These are phyloP conservation scores for Colletotrichum acutatum DNA, from an alignment of 2,329 filamentous ascomycete genomes.

Conservation along the genomic window DNA sequence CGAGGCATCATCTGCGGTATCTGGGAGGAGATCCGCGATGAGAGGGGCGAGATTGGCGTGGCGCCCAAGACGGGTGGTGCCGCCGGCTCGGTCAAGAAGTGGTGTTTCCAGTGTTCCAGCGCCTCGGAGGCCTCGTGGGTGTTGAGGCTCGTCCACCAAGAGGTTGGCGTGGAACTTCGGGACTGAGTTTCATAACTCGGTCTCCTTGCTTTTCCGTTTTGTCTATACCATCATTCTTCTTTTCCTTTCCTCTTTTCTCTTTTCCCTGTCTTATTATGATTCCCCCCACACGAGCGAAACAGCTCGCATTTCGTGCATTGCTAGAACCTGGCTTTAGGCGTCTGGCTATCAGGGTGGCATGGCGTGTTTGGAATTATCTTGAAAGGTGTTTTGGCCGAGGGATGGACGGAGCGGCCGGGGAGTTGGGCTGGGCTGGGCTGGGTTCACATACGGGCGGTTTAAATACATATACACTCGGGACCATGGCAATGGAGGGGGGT, in stretches of 20 bases:
- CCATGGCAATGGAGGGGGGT: neutral
- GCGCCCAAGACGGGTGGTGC: slow-evolving; percentile 63
- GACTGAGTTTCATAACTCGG: slow-evolving; percentile 40
- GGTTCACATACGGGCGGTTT: neutral
- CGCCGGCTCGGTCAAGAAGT: slow-evolving; percentile 68
- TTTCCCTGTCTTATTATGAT: slow-evolving; percentile 22
- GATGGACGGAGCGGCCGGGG: neutral
- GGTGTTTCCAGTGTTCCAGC: slow-evolving; percentile 71
- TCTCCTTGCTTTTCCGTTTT: slow-evolving; percentile 7
- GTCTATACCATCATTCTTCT: neutral
- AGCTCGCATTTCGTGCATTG: slow-evolving; percentile 11
- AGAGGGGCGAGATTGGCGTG: slow-evolving; percentile 64
- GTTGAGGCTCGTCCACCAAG: slow-evolving; percentile 65
- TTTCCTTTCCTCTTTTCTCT: neutral
- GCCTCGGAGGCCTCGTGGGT: slow-evolving; percentile 66
- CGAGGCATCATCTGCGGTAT: slow-evolving; percentile 91
- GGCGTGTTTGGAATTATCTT: slow-evolving; percentile 10
- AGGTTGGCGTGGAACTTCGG: slow-evolving; percentile 64
- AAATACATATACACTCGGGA: neutral
- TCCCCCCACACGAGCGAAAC: slow-evolving; percentile 24
- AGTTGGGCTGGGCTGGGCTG: neutral
- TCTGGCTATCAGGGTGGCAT: slow-evolving; percentile 16
- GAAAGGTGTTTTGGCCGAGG: neutral
- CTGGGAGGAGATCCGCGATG: slow-evolving; percentile 80
- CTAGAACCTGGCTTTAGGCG: slow-evolving; percentile 16